phyloP scores from a whole-genome alignment of 768 basidiomycete species.

The Coprinellus micaceus region DNA sequence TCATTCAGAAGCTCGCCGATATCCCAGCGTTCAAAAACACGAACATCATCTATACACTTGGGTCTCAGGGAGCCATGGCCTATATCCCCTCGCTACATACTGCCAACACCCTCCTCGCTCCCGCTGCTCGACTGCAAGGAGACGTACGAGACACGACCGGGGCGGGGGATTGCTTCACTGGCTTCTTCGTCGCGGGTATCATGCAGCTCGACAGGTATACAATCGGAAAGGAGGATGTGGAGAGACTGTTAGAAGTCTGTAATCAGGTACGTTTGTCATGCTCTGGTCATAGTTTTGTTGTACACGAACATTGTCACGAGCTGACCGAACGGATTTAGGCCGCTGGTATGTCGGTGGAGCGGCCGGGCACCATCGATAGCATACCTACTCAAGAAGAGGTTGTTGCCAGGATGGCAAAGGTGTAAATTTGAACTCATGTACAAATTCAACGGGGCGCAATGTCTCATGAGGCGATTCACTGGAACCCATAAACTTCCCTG shows the following conservation, averaged over 20 bases:
- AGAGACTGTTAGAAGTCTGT: constrained; percentile 33
- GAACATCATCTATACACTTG: constrained; percentile 57
- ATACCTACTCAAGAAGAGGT: constrained; percentile 44
- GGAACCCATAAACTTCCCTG: constrained; percentile 14
- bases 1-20: background rate
- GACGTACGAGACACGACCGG: constrained; percentile 53
- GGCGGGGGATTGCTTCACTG: constrained; percentile 63
- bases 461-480: no score
- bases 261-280: constrained; percentile 38
- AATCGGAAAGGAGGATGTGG: constrained; percentile 29
- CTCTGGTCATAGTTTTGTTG: no score
- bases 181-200: constrained; percentile 54
- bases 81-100: constrained; percentile 29
- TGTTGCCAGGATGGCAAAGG: constrained; percentile 23
- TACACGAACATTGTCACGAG: background rate
- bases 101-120: constrained; percentile 32
- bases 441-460: background rate
- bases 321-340: constrained; percentile 34
- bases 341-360: constrained; percentile 60
- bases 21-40: constrained; percentile 26
- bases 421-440: background rate
- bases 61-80: constrained; percentile 47
- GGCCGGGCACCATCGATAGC: constrained; percentile 54
- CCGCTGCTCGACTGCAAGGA: constrained; percentile 42
- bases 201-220: constrained; percentile 39